Evolutionary conservation across 2,329 filamentous ascomycete species (phyloP).

Genomic region (Penicillium sp.): DNA sequence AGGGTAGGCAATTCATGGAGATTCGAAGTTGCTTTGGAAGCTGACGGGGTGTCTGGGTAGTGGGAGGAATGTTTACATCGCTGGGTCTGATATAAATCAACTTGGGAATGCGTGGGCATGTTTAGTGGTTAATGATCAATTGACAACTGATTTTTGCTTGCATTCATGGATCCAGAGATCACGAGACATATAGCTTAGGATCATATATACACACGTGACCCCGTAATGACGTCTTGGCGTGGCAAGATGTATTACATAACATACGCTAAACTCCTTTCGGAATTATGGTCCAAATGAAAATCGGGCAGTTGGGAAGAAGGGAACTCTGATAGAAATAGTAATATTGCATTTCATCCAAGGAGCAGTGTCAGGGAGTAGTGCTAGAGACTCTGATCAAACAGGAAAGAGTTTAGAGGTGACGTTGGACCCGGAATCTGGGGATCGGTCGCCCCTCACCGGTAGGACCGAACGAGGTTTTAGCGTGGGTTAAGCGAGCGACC

Average conservation of each 20-base stretch:
- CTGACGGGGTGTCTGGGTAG: background rate
- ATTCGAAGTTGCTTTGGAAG: no score
- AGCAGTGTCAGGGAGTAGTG: background rate
- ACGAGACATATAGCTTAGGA: no score
- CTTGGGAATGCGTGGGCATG: no score
- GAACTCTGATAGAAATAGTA: background rate
- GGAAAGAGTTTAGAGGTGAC: background rate
- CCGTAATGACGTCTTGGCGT: background rate
- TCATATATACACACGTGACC: no score
- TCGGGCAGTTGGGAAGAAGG: background rate
- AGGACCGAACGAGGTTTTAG: constrained; percentile 21
- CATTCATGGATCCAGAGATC: no score
- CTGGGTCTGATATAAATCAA: no score
- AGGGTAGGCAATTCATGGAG: no score
- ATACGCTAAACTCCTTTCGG: background rate
- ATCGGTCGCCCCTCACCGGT: constrained; percentile 20
- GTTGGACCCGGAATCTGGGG: background rate
- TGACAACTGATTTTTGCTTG: no score
- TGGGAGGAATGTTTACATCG: background rate
- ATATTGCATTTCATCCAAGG: background rate
- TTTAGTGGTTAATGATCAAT: no score
- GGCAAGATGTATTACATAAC: background rate
- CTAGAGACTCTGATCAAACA: background rate
- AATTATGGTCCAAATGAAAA: background rate
- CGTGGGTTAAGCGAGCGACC: constrained; percentile 27